Conservation (phyloP, 2,329 filamentous ascomycete genomes). For the Truncatella angustata region DNA sequence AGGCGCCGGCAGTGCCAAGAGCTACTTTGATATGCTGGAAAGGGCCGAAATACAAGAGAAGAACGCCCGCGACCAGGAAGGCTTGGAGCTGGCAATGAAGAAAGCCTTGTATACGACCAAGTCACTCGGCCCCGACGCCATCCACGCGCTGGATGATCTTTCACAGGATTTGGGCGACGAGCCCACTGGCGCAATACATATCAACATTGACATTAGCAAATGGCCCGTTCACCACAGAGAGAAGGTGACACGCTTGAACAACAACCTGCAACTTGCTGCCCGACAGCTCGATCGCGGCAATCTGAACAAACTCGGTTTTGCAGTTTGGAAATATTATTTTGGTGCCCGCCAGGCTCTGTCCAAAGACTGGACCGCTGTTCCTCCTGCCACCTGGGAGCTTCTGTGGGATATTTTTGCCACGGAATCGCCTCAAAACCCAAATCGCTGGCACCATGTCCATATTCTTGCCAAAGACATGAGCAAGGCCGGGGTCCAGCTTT, state of each 20-base stretch:
- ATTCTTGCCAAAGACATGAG: conserved; percentile 65
- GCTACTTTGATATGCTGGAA: conserved; percentile 23
- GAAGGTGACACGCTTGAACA: conserved; percentile 19
- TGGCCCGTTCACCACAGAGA: neutral
- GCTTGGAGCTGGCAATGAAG: neutral
- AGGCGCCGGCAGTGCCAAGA: conserved; percentile 28
- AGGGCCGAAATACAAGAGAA: conserved; percentile 26
- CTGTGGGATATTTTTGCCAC: conserved; percentile 64
- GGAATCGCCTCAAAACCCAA: conserved; percentile 45
- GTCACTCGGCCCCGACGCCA: neutral
- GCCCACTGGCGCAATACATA: neutral
- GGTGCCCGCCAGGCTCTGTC: conserved; percentile 42
- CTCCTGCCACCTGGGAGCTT: conserved; percentile 58
- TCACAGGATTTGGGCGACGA: neutral
- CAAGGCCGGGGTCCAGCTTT: conserved; percentile 53
- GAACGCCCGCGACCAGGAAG: conserved; percentile 12
- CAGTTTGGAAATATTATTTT: conserved; percentile 49
- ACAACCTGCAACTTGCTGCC: conserved; percentile 22
- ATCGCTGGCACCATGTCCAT: conserved; percentile 60
- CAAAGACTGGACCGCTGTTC: conserved; percentile 52
- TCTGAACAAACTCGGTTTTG: conserved; percentile 12
- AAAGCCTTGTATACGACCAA: neutral
- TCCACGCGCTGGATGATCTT: neutral
- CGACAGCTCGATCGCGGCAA: conserved; percentile 11
- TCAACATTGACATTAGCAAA: neutral